phyloP scores from a whole-genome alignment of 371 early-diverging fungal genomes.

The Parasitella parasitica region DNA sequence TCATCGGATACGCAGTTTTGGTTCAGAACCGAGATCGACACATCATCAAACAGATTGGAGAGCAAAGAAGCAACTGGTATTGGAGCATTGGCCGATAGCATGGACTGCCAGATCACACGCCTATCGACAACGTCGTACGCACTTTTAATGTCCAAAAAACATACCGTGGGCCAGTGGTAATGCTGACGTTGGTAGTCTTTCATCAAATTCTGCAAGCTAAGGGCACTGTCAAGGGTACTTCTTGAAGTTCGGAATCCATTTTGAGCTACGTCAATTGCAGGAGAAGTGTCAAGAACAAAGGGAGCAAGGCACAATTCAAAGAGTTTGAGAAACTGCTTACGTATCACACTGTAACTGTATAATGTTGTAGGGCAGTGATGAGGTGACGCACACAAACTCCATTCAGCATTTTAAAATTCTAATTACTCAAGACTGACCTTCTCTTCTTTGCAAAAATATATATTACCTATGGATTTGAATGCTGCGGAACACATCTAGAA shows the following conservation, averaged over 20 bases:
- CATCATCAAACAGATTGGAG: no score
- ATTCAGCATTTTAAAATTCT: no score
- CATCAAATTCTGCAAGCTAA: not conserved
- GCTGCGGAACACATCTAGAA: not conserved
- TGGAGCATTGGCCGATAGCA: no score
- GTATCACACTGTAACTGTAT: not conserved
- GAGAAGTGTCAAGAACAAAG: not conserved
- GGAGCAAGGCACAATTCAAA: not conserved
- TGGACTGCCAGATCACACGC: no score
- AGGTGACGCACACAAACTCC: no score
- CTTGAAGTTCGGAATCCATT: constrained; percentile 33
- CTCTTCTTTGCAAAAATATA: not conserved
- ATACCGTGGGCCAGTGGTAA: not conserved
- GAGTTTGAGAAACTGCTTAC: no score
- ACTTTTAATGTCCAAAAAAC: constrained; percentile 21
- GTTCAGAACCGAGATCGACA: no score
- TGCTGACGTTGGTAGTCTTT: not conserved
- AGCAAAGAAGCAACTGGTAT: no score
- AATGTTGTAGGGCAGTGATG: no score
- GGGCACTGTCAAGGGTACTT: constrained; percentile 18
- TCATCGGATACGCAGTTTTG: no score
- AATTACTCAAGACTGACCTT: not conserved
- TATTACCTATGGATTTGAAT: not conserved
- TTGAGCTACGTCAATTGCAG: constrained; percentile 24
- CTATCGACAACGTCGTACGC: constrained; percentile 24